Conservation (phyloP, 169 alveolate genomes). For the Eimeria maxima region DNA sequence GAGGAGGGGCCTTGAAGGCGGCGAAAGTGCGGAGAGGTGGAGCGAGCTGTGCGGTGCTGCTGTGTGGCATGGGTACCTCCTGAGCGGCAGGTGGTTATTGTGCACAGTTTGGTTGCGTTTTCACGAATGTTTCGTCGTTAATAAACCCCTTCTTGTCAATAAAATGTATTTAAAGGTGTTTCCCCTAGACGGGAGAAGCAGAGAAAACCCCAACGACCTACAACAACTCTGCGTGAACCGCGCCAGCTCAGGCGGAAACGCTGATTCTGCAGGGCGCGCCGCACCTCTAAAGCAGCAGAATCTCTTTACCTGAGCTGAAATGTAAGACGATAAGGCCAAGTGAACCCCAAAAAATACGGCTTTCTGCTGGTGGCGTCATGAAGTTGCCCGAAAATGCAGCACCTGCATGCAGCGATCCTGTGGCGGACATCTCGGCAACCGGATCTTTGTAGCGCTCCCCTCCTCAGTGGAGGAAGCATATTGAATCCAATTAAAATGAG, state of each 20-base stretch:
- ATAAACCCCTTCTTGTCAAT: not conserved
- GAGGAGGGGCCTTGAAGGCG: not conserved
- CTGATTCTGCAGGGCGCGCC: not conserved
- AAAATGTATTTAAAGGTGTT: not conserved
- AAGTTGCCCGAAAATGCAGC: not conserved
- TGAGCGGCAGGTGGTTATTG: not conserved
- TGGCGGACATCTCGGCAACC: not conserved
- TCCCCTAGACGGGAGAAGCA: not conserved
- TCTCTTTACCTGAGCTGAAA: not conserved
- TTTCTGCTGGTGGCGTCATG: not conserved
- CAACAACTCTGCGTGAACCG: not conserved
- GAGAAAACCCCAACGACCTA: not conserved
- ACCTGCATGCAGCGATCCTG: constrained; percentile 35
- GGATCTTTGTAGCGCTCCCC: not conserved
- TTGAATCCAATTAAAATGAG: no score
- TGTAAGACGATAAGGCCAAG: not conserved
- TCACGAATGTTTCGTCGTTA: not conserved
- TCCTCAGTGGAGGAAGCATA: not conserved
- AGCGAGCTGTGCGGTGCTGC: not conserved
- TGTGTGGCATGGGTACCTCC: not conserved
- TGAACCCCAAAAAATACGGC: not conserved
- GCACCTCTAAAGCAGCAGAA: not conserved
- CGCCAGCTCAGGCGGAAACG: not conserved
- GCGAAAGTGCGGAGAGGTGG: not conserved
- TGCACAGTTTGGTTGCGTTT: not conserved